These are phyloP conservation scores for Alternaria triticina DNA, from an alignment of 2,329 filamentous ascomycete species.

Conservation along the genomic window DNA sequence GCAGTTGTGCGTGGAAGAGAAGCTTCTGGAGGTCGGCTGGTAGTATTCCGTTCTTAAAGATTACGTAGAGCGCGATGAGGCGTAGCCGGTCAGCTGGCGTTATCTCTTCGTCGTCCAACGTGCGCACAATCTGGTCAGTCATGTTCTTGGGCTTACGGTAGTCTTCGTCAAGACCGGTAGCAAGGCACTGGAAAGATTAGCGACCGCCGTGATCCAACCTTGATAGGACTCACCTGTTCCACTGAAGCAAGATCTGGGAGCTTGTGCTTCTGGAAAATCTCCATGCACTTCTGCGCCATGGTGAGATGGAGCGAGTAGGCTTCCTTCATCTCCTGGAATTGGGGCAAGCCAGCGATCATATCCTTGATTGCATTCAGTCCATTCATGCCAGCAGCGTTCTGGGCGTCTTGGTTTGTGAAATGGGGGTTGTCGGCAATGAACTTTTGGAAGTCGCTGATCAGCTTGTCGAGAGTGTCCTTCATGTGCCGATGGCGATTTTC, in stretches of 20 bases:
- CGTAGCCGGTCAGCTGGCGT: constrained; percentile 77
- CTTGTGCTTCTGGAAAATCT: constrained; percentile 83
- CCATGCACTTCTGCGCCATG: constrained; percentile 98
- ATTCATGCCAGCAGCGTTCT: constrained; percentile 76
- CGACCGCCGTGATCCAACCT: neutral
- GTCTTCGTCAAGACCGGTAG: constrained; percentile 92
- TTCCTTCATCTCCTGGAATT: constrained; percentile 95
- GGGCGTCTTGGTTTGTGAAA: constrained; percentile 76
- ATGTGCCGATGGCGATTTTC: constrained; percentile 94
- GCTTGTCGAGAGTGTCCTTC: constrained; percentile 94
- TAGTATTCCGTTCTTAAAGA: constrained; percentile 86
- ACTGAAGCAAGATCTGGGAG: constrained; percentile 84
- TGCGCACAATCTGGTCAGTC: constrained; percentile 80
- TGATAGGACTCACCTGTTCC: constrained; percentile 68
- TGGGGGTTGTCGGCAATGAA: constrained; percentile 92
- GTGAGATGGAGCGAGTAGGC: constrained; percentile 91
- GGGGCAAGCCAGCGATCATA: constrained; percentile 92
- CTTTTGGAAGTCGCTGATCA: constrained; percentile 90
- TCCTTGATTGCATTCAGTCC: constrained; percentile 92
- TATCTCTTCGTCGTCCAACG: constrained; percentile 85
- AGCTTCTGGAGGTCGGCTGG: constrained; percentile 83
- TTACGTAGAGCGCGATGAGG: constrained; percentile 81
- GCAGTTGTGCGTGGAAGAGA: constrained; percentile 80
- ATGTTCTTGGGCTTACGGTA: constrained; percentile 89
- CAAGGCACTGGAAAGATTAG: constrained; percentile 64